Conservation (phyloP, 306 rosid genomes). For the Vigna reflexopilosa region DNA sequence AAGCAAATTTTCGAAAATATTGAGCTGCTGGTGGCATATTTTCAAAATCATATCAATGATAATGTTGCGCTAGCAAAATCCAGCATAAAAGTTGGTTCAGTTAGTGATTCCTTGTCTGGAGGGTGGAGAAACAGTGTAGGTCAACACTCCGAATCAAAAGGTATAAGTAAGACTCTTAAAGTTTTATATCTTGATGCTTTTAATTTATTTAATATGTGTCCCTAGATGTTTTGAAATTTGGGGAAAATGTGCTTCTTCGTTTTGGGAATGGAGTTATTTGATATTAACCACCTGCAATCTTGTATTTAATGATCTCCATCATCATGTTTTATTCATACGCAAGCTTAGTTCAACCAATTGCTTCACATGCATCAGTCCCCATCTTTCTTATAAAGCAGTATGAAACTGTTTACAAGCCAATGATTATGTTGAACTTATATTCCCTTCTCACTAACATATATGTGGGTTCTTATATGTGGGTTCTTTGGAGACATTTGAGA, state of each 20-base stretch:
- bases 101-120: slow-evolving; percentile 18
- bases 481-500: too few relatives aligned
- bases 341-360: slow-evolving; percentile 4
- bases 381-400: not conserved
- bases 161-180: slow-evolving; percentile 22
- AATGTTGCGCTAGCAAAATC: slow-evolving; percentile 31
- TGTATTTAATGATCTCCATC: not conserved
- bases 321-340: not conserved
- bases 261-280: not conserved
- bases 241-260: not conserved
- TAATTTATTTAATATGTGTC: not conserved
- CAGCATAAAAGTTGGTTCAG: slow-evolving; percentile 24
- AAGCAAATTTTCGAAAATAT: slow-evolving; percentile 53
- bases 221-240: not conserved
- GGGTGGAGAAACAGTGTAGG: slow-evolving; percentile 31
- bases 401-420: slow-evolving; percentile 1
- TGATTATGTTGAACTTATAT: too few relatives aligned
- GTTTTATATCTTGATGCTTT: slow-evolving; percentile 7
- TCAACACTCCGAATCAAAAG: slow-evolving; percentile 28
- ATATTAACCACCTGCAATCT: not conserved
- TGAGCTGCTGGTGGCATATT: slow-evolving; percentile 53
- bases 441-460: too few relatives aligned
- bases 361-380: slow-evolving; percentile 10
- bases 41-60: slow-evolving; percentile 58
- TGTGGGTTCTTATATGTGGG: too few relatives aligned